Conservation (phyloP, 208 protist species). For the Trypanosoma conorhini region DNA sequence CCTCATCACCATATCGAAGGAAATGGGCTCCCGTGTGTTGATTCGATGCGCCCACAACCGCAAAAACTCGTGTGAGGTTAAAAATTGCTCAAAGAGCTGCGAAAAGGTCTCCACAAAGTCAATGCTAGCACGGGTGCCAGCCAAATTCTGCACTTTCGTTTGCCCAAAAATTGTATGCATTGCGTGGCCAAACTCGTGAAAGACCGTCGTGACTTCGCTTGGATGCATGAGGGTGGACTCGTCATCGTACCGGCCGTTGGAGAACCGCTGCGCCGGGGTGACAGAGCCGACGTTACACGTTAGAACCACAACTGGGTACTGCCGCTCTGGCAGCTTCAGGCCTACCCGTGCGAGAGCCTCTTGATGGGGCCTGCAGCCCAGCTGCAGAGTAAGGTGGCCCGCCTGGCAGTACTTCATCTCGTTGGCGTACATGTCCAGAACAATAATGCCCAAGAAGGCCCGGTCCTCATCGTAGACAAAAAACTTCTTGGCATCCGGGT, state of each 20-base stretch:
- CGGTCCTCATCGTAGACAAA: conserved; percentile 84
- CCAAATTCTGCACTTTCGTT: conserved; percentile 91
- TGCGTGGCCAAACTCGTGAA: conserved; percentile 95
- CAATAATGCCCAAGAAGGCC: conserved; percentile 88
- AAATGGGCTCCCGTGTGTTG: conserved; percentile 87
- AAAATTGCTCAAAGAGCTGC: conserved; percentile 94
- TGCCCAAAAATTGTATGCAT: conserved; percentile 95
- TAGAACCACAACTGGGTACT: conserved; percentile 92
- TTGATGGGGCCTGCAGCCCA: conserved; percentile 83
- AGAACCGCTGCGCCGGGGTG: conserved; percentile 35
- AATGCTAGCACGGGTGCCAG: conserved; percentile 90
- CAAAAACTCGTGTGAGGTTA: conserved; percentile 90
- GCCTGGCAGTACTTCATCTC: conserved; percentile 89
- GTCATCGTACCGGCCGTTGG: conserved; percentile 75
- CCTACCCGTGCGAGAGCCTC: conserved; percentile 74
- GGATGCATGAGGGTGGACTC: conserved; percentile 85
- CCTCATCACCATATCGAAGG: conserved; percentile 86
- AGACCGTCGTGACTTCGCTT: conserved; percentile 90
- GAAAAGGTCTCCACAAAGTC: conserved; percentile 95
- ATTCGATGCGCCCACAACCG: conserved; percentile 88
- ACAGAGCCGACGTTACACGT: conserved; percentile 83
- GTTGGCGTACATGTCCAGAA: conserved; percentile 91
- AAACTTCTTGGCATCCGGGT: conserved; percentile 84
- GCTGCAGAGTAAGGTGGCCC: conserved; percentile 90
- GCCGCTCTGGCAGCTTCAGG: conserved; percentile 73